Percentiles rank a stretch among this genome's conserved stretches.
phyloP scores from a whole-genome alignment of 2,329 filamentous ascomycete genomes.

The Corinectria fuckeliana region DNA sequence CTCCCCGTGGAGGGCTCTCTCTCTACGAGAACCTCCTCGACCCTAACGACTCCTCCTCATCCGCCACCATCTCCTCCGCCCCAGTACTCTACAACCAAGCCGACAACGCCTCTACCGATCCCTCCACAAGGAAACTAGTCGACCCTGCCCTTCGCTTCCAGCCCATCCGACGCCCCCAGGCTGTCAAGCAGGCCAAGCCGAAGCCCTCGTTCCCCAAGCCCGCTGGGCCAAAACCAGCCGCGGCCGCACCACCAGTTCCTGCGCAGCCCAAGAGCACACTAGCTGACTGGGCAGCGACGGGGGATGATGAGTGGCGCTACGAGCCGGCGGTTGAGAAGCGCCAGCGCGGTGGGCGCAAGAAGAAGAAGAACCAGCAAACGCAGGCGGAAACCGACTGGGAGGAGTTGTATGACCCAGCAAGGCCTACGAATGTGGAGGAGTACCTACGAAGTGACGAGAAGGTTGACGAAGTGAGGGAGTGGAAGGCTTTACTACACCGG shows the following conservation, averaged over 20 bases:
- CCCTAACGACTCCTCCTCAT: conserved; percentile 53
- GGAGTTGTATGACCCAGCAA: conserved; percentile 84
- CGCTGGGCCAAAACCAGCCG: conserved; percentile 41
- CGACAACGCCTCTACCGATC: conserved; percentile 51
- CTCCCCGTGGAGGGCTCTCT: conserved; percentile 63
- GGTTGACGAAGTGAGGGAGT: conserved; percentile 79
- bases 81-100: conserved; percentile 74
- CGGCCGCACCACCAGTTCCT: conserved; percentile 42
- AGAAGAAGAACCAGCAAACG: conserved; percentile 70
- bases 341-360: conserved; percentile 78
- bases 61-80: conserved; percentile 76
- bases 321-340: conserved; percentile 65
- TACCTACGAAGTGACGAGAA: conserved; percentile 87
- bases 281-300: conserved; percentile 79
- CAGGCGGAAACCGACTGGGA: conserved; percentile 80
- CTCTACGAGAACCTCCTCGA: conserved; percentile 87
- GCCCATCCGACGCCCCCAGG: conserved; percentile 79
- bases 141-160: conserved; percentile 79
- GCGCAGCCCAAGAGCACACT: conserved; percentile 68
- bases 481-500: conserved; percentile 82
- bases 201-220: conserved; percentile 66
- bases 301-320: conserved; percentile 84
- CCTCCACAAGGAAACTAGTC: conserved; percentile 64
- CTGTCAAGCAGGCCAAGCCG: conserved; percentile 57
- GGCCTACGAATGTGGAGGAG: conserved; percentile 84